A percentile compares a stretch with the other conserved stretches of the same genome.
These are phyloP conservation scores for Botrytis porri DNA, from an alignment of 2,329 filamentous ascomycete species.

Conservation along the genomic window DNA sequence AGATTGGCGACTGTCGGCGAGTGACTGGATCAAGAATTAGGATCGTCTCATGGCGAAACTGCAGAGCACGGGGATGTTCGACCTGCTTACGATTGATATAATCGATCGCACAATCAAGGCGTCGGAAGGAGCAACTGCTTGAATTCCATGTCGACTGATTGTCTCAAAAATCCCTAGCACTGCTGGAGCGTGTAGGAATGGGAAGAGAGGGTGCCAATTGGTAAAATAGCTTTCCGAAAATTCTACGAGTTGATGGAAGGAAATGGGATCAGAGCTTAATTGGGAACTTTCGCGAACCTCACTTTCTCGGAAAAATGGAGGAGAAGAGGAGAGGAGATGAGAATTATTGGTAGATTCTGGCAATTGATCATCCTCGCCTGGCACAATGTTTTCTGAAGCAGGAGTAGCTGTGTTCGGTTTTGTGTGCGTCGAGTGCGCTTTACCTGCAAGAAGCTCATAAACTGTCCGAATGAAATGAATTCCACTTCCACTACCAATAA, in stretches of 20 bases:
- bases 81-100: not conserved
- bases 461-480: not conserved
- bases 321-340: not conserved
- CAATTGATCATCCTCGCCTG: not conserved
- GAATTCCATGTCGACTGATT: not conserved
- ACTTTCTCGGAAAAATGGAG: not conserved
- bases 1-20: not conserved
- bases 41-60: not conserved
- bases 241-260: not conserved
- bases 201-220: not conserved
- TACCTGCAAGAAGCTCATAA: not conserved
- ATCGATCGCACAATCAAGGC: not conserved
- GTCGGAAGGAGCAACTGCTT: not conserved
- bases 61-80: not conserved
- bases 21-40: not conserved
- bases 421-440: not conserved
- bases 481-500: not conserved
- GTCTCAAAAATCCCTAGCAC: not conserved
- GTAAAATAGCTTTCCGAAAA: not conserved
- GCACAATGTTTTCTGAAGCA: not conserved
- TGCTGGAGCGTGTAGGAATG: not conserved
- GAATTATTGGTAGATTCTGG: not conserved
- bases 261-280: not conserved
- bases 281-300: not conserved
- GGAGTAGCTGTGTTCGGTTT: not conserved